phyloP scores from a whole-genome alignment of 1,284 basidiomycete genomes.

The Puccinia polysora region DNA sequence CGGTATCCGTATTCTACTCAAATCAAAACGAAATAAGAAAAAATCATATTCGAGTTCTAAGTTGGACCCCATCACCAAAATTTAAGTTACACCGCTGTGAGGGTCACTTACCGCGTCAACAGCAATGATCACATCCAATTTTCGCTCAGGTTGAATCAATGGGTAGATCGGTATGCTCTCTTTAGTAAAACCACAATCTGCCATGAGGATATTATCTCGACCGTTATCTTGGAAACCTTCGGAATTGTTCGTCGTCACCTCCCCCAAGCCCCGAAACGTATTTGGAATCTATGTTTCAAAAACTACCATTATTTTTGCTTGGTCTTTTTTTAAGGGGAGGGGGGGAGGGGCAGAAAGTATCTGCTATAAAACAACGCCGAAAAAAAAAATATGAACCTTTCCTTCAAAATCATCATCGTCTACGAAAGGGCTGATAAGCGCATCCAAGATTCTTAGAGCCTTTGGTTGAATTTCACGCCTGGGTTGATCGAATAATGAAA shows the following conservation, averaged over 20 bases:
- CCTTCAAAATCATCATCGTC: slow-evolving; percentile 39
- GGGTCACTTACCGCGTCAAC: slow-evolving; percentile 29
- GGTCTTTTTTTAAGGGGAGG: neutral
- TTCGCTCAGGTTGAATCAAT: slow-evolving; percentile 34
- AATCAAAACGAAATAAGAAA: neutral
- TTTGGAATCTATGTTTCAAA: slow-evolving; percentile 25
- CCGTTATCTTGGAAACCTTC: slow-evolving; percentile 21
- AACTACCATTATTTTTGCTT: neutral
- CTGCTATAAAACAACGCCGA: neutral
- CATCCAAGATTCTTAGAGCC: slow-evolving; percentile 3
- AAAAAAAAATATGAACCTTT: slow-evolving; percentile 32
- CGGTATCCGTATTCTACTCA: slow-evolving; percentile 1
- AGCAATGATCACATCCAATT: slow-evolving; percentile 39
- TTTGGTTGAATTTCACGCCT: neutral
- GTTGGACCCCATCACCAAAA: neutral
- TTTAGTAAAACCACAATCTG: slow-evolving; percentile 30
- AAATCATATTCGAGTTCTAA: too few relatives aligned
- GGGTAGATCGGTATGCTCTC: slow-evolving; percentile 29
- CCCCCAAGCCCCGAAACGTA: slow-evolving; percentile 26
- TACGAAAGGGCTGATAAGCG: slow-evolving; percentile 13
- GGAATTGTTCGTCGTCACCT: neutral
- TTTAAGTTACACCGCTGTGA: neutral
- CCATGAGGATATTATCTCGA: slow-evolving; percentile 26
- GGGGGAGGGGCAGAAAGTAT: neutral
- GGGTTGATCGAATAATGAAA: slow-evolving; percentile 22